These are phyloP conservation scores for Taphrina wiesneri DNA, from an alignment of 1,139 yeast species.

Conservation along the genomic window DNA sequence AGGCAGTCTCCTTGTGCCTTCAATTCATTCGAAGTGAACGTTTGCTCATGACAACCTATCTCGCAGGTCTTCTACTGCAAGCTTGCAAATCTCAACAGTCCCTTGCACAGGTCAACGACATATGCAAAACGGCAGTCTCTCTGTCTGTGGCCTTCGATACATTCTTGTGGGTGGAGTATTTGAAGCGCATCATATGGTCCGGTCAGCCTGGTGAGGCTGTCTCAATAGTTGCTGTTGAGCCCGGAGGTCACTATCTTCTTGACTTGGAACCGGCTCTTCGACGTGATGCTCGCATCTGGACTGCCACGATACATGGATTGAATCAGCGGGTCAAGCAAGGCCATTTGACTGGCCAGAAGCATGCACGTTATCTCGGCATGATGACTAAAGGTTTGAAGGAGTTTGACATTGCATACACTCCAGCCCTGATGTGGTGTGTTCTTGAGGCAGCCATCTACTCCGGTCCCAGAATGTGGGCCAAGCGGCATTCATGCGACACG, in stretches of 20 bases:
- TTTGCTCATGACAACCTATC: neutral
- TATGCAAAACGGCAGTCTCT: neutral
- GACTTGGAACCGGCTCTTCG: slow-evolving; percentile 2
- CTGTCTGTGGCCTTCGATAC: neutral
- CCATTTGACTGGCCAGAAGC: neutral
- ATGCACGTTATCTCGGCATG: neutral
- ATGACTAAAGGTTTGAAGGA: neutral
- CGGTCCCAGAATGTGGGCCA: slow-evolving; percentile 10
- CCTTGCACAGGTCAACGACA: neutral
- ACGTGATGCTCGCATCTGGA: slow-evolving; percentile 20
- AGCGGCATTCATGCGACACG: neutral
- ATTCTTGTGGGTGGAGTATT: slow-evolving; percentile 6
- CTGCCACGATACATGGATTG: neutral
- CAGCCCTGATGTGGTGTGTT: slow-evolving; percentile 11
- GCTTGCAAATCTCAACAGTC: neutral
- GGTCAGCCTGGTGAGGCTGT: neutral
- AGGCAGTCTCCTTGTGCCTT: neutral
- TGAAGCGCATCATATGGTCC: slow-evolving; percentile 6
- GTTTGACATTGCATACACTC: neutral
- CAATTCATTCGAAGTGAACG: neutral
- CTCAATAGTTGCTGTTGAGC: neutral
- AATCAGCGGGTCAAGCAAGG: slow-evolving; percentile 7
- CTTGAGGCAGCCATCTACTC: slow-evolving; percentile 19
- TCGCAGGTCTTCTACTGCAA: neutral
- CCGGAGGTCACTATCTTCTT: slow-evolving; percentile 8